These are phyloP conservation scores for Cladophialophora exuberans DNA, from an alignment of 2,329 filamentous ascomycete species.

Conservation along the genomic window DNA sequence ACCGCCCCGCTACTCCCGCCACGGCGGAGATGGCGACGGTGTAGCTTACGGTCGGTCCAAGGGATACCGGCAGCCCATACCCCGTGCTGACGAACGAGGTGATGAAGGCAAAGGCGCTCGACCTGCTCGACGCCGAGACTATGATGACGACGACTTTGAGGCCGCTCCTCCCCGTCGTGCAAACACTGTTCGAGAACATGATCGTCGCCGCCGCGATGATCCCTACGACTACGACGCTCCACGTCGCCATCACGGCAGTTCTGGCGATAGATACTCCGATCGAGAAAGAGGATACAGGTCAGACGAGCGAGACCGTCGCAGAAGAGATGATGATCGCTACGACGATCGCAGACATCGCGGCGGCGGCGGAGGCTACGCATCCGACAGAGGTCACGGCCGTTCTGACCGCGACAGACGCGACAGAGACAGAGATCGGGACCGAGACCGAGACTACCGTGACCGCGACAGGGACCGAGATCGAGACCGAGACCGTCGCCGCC, in stretches of 20 bases:
- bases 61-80: constrained; percentile 24
- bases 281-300: constrained; percentile 28
- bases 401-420: constrained; percentile 23
- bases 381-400: no score
- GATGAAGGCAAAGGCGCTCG: constrained; percentile 7
- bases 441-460: constrained; percentile 18
- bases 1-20: constrained; percentile 1
- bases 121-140: constrained; percentile 15
- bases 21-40: constrained; percentile 6
- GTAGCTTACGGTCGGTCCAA: constrained; percentile 24
- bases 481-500: constrained; percentile 18
- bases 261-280: constrained; percentile 26
- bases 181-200: constrained; percentile 22
- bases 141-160: constrained; percentile 24
- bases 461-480: constrained; percentile 23
- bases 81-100: constrained; percentile 4
- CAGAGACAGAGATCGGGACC: constrained; percentile 21
- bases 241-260: constrained; percentile 24
- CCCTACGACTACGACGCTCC: constrained; percentile 22
- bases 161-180: constrained; percentile 22
- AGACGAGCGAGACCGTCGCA: constrained; percentile 21
- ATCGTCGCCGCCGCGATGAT: constrained; percentile 24
- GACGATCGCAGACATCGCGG: constrained; percentile 24
- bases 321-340: constrained; percentile 25
- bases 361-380: constrained; percentile 6